Base-by-base conservation (phyloP, 2,329 filamentous ascomycete genomes). In the Fulvia fulva region DNA sequence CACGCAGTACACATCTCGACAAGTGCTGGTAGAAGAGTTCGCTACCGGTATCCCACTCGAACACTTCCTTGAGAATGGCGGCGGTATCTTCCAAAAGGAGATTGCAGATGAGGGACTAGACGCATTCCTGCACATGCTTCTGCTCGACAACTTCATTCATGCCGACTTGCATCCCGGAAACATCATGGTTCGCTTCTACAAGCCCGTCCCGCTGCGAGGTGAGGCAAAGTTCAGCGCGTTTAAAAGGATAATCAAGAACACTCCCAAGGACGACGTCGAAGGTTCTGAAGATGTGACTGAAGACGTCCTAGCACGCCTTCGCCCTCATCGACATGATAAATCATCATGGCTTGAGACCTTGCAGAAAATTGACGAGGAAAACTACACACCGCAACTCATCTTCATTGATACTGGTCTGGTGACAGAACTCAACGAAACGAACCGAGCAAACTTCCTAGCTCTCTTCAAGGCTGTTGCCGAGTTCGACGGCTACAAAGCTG, bases 181-280 rank as follows among this genome's bases (percentile, higher is more conserved):
- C 73, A 97, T 99, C 76, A 97, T 99, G 92, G 93, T 99, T 49
- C 91, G 95, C 63, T 99, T 99, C 78, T 97, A 97, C 75, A 87
- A 93, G 68, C 86, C 92, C 0, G 85, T 86, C 14, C 82, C 87
- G 61, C 83, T 93, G 0, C 84, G 88, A 51, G 77, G 95, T 0
- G 57, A 64, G 28, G 58, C 65, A 8, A 56, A 57, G 9, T 50
- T 65, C 2, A 41, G 47, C 6, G 54, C 57, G 11, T 50, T 59
- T 11, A 51, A 65, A 44, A 47, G 57, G 0, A 47, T 54, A 14
- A 56, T 68, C 26, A 62, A 50, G 7, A 56, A 66, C 46, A 63
- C 58, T 12, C 54, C 62, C 23, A 73, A 74, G 47, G 59, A 67
- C 25, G 67, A 71, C 23, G 66, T 70, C 21, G 70, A 81, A 41